phyloP scores from a whole-genome alignment of 2,329 filamentous ascomycete species.

The Chrysoporthe deuterocubensis region DNA sequence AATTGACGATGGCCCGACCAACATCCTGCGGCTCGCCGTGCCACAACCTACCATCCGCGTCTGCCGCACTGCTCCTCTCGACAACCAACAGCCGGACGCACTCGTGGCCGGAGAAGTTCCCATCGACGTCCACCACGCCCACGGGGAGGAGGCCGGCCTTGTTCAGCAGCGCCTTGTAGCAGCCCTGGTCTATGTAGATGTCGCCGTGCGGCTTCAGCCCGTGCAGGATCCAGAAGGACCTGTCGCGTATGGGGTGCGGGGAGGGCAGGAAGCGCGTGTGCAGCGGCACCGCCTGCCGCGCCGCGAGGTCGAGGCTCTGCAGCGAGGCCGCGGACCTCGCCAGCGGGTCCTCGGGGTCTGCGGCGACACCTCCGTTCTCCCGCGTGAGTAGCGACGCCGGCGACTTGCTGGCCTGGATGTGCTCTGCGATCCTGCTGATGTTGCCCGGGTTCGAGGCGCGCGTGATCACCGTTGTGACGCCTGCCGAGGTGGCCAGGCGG shows the following conservation, averaged over 20 bases:
- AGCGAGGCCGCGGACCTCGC: constrained; percentile 48
- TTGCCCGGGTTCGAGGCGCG: constrained; percentile 93
- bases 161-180: constrained; percentile 75
- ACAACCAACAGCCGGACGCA: constrained; percentile 86
- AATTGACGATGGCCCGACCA: constrained; percentile 89
- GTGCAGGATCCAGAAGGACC: constrained; percentile 96
- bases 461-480: constrained; percentile 95
- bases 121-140: constrained; percentile 88
- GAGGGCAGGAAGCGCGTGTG: constrained; percentile 94
- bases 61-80: constrained; percentile 52
- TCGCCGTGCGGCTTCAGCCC: constrained; percentile 89
- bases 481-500: constrained; percentile 87
- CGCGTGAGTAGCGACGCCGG: constrained; percentile 36
- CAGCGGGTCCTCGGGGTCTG: constrained; percentile 40
- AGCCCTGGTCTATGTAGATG: constrained; percentile 90
- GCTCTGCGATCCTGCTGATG: constrained; percentile 81
- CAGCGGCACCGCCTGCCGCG: constrained; percentile 60
- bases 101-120: constrained; percentile 89
- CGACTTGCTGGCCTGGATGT: constrained; percentile 69
- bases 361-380: constrained; percentile 32
- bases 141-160: constrained; percentile 89
- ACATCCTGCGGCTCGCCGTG: constrained; percentile 68
- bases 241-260: constrained; percentile 81
- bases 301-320: constrained; percentile 41
- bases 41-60: constrained; percentile 50